Conservation (phyloP, 768 basidiomycete species). For the Pleurotus tuber-regium region DNA sequence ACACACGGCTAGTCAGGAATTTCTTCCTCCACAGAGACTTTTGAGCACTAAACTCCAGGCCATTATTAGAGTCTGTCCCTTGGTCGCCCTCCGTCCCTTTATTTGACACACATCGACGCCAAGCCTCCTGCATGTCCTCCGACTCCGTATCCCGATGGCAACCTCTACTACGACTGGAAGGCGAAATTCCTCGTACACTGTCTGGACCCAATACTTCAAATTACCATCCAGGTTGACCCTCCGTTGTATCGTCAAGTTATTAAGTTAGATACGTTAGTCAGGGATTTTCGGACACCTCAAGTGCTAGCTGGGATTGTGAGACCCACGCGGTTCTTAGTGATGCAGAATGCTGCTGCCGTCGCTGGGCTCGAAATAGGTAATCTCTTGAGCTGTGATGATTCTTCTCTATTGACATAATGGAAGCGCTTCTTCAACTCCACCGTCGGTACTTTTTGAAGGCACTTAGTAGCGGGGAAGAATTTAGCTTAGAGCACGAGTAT, state of each 20-base stretch:
- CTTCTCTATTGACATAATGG: too few relatives aligned
- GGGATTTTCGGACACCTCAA: conserved; percentile 54
- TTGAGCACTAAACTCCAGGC: neutral
- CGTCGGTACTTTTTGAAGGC: conserved; percentile 66
- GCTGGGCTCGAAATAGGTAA: conserved; percentile 64
- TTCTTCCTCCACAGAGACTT: conserved; percentile 13
- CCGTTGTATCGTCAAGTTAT: conserved; percentile 51
- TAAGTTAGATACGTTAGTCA: conserved; percentile 49
- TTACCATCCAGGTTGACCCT: conserved; percentile 50
- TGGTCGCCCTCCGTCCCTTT: conserved; percentile 69
- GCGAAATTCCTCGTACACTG: conserved; percentile 62
- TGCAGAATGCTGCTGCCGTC: conserved; percentile 62
- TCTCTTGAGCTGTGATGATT: conserved; percentile 8
- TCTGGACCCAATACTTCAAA: conserved; percentile 60
- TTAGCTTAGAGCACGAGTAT: conserved; percentile 58
- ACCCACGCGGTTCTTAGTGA: conserved; percentile 50
- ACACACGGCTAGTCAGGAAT: conserved; percentile 60
- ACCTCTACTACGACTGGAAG: conserved; percentile 70
- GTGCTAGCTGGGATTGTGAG: conserved; percentile 39
- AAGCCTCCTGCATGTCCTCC: conserved; percentile 44
- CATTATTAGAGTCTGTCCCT: conserved; percentile 58
- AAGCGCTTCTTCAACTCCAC: conserved; percentile 63
- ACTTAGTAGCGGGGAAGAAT: conserved; percentile 49
- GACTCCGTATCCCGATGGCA: conserved; percentile 31
- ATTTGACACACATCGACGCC: conserved; percentile 61